Conservation (phyloP, 345 rosid genomes). For the Turritis glabra region DNA sequence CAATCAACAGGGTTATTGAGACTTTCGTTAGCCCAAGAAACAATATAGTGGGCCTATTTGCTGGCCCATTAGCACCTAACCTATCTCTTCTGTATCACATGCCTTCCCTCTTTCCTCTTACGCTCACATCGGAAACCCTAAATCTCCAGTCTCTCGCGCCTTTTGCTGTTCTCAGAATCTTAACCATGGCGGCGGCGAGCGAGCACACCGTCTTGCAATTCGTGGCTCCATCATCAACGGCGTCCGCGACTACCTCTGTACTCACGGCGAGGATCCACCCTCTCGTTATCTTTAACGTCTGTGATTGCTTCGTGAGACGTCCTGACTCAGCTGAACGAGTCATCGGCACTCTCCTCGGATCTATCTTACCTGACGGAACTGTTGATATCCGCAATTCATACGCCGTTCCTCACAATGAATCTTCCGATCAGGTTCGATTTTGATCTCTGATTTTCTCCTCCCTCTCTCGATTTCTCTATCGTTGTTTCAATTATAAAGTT, state of each 20-base stretch:
- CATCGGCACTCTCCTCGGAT: constrained; percentile 95
- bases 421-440: constrained; percentile 68
- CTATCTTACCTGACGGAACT: constrained; percentile 80
- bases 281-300: constrained; percentile 84
- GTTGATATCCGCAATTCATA: constrained; percentile 93
- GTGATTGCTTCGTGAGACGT: constrained; percentile 93
- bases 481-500: neutral
- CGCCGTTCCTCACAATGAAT: constrained; percentile 97
- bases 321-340: constrained; percentile 94
- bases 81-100: neutral
- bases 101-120: neutral
- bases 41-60: neutral
- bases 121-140: constrained; percentile 41
- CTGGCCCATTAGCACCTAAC: constrained; percentile 21
- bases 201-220: constrained; percentile 77
- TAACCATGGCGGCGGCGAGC: constrained; percentile 70
- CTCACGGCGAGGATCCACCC: constrained; percentile 79
- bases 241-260: constrained; percentile 23
- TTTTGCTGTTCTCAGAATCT: constrained; percentile 12
- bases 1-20: neutral
- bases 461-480: neutral
- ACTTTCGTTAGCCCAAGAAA: neutral
- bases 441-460: neutral
- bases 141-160: constrained; percentile 24
- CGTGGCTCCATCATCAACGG: constrained; percentile 38